Evolutionary conservation across 306 rosid species (phyloP), one percentile per base, ranked within the genome.

Genomic region (Acmispon strigosus): DNA sequence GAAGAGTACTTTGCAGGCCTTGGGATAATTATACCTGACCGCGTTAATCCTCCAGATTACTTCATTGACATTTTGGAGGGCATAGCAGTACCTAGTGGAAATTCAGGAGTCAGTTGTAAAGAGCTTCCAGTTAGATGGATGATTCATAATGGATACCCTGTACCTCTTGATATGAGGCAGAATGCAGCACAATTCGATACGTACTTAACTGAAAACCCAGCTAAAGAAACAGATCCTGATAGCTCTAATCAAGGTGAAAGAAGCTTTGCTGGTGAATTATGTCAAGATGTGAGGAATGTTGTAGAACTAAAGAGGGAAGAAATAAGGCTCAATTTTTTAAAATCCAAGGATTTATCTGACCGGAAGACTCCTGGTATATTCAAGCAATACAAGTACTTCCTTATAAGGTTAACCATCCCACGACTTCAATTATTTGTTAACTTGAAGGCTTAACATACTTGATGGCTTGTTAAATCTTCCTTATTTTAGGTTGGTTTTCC

Each of bases 41-140:
- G 86, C 2, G 83, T 88, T 5, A 88, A 84, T 78, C 96, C 96
- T 68, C 96, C 96, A 39, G 96, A 88, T 66, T 76, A 86, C 80
- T 90, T 83, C 66, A 90, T 90, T 66, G 96, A 90, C 80, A 78
- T 90, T 77, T 77, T 90, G 78, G 96, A 90, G 90, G 95, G 95
- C 69, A 81, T 88, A 16, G 74, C 54, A n/a, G 68, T 55, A 43
- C 83, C 86, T 12, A 75, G 76, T 75, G 82, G 79, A 84, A 82
- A 68, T 60, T 72, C 84, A 14, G 85, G 72, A 48, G 74, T 83
- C 24, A 83, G 74, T 67, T 74, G 81, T 66, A 70, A 74, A 47
- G 92, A 84, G 29, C 89, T 90, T 24, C 95, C 96, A 8, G 39
- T 90, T 73, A 84, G 87, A 85, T 90, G 96, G 96, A 86, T 88